Conservation (phyloP, 1,284 basidiomycete species). For the Dichomitus squalens region DNA sequence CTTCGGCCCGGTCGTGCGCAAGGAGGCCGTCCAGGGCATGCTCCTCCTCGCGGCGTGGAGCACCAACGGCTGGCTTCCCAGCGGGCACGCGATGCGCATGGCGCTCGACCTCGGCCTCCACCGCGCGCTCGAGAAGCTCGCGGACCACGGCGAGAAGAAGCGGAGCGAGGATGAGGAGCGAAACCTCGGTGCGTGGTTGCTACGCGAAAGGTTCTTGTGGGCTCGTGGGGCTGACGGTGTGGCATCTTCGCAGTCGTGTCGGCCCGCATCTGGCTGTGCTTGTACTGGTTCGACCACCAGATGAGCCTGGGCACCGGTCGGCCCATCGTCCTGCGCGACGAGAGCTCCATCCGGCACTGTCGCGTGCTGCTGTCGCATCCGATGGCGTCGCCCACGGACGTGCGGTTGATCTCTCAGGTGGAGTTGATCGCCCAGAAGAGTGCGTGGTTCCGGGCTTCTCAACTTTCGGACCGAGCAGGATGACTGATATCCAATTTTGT, state of each 20-base stretch:
- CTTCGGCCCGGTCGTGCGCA: constrained; percentile 89
- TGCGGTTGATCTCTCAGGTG: constrained; percentile 83
- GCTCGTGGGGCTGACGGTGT: neutral
- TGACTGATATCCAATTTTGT: constrained; percentile 6
- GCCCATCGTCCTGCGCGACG: constrained; percentile 87
- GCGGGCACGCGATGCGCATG: constrained; percentile 93
- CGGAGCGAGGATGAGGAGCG: constrained; percentile 83
- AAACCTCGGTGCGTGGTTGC: constrained; percentile 64
- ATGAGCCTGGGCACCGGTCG: constrained; percentile 91
- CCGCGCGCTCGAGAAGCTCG: constrained; percentile 88
- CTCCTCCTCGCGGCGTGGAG: constrained; percentile 90
- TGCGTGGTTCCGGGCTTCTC: constrained; percentile 35
- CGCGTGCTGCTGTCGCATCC: constrained; percentile 80
- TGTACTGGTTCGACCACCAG: constrained; percentile 93
- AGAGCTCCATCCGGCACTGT: constrained; percentile 84
- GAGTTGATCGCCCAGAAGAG: constrained; percentile 93
- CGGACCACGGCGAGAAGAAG: constrained; percentile 64
- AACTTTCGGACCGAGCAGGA: neutral
- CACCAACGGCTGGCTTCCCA: constrained; percentile 92
- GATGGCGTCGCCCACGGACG: constrained; percentile 87
- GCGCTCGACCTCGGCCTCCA: constrained; percentile 92
- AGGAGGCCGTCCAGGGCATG: constrained; percentile 93
- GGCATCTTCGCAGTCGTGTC: constrained; percentile 68
- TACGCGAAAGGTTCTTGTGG: neutral
- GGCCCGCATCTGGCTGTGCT: constrained; percentile 90